Percentiles rank a stretch among this genome's conserved stretches.
Conservation (phyloP, 768 basidiomycete species). For the Galerina marginata region DNA sequence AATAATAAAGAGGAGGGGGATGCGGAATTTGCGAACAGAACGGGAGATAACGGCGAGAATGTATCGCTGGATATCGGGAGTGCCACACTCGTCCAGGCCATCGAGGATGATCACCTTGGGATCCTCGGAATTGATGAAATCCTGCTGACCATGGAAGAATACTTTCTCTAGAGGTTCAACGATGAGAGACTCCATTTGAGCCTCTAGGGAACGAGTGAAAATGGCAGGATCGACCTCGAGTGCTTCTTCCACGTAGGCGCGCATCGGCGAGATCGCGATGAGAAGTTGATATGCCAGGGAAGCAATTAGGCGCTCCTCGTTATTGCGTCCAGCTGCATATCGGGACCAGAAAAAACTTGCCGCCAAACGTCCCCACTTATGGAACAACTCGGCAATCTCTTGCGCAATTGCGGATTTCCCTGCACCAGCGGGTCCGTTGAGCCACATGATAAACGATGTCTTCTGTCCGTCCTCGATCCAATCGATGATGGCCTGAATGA, state of each 20-base stretch:
- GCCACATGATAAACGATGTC: slow-evolving; percentile 16
- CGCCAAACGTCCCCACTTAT: not conserved
- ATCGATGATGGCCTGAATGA: slow-evolving; percentile 7
- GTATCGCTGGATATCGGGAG: slow-evolving; percentile 4
- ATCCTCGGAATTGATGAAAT: not conserved
- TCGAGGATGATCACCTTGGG: slow-evolving; percentile 17
- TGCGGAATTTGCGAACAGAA: not conserved
- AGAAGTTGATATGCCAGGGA: slow-evolving; percentile 22
- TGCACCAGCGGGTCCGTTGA: slow-evolving; percentile 22
- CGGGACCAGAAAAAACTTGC: slow-evolving; percentile 24
- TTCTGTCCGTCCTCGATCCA: slow-evolving; percentile 6
- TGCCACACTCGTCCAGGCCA: slow-evolving; percentile 25
- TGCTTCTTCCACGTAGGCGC: not conserved
- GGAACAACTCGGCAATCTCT: slow-evolving; percentile 14
- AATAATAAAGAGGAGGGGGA: slow-evolving; percentile 10
- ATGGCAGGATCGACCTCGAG: slow-evolving; percentile 11
- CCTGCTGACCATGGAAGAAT: not conserved
- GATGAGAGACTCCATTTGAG: slow-evolving; percentile 16
- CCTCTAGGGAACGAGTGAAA: not conserved
- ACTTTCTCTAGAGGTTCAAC: slow-evolving; percentile 4
- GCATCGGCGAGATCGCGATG: slow-evolving; percentile 1
- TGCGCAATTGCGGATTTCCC: slow-evolving; percentile 26
- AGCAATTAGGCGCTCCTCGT: not conserved
- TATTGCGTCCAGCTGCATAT: slow-evolving; percentile 1
- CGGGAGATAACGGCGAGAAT: slow-evolving; percentile 2